Evolutionary conservation across 2,329 filamentous ascomycete species (phyloP), one percentile per base, ranked within the genome.

Genomic region (Cladosporium velox): DNA sequence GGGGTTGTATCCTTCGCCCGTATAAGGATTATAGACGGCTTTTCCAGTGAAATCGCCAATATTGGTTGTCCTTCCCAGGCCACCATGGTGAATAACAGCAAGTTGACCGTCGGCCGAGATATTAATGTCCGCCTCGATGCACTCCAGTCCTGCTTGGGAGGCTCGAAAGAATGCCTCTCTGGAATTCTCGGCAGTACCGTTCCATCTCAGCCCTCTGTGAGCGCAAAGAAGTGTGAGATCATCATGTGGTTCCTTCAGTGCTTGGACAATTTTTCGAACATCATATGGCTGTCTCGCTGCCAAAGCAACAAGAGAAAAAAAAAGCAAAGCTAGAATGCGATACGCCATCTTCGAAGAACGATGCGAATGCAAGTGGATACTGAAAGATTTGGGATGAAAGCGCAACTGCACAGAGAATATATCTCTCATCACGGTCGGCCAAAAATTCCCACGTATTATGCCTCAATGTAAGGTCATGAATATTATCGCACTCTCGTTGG

Each of bases 171-270:
- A 69, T 26, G 67, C 60, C 60, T 70, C 67, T 28, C 68, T 52
- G 21, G 69, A 69, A 54, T 70, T 70, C 30, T 70, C 69, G n/a
- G 69, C 57, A 2, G 69, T 70, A 35, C 67, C 68, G 41, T 70
- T 70, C 69, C 69, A 70, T 30, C 66, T 70, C 6, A 67, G 66
- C 1, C 69, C 69, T 21, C 69, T 55, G 47, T 70, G 66, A 34
- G 69, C 69, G 34, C 67, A 70, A 49, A 70, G 65, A 18, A 70
- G 57, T 4, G 64, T 59, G 8, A 69, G 59, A 34, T 70, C 69
- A 2, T 66, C 59, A n/a, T 68, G 59, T 11, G 67, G 67, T 10
- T 67, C 41, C 15, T 68, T 66, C 30, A 70, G 67, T 5, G 68
- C 69, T 49, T 69, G 65, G 30, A 70, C 65, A 35, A 63, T 63